These are phyloP conservation scores for Metarhizium brunneum DNA, from an alignment of 2,329 filamentous ascomycete genomes.

Conservation along the genomic window DNA sequence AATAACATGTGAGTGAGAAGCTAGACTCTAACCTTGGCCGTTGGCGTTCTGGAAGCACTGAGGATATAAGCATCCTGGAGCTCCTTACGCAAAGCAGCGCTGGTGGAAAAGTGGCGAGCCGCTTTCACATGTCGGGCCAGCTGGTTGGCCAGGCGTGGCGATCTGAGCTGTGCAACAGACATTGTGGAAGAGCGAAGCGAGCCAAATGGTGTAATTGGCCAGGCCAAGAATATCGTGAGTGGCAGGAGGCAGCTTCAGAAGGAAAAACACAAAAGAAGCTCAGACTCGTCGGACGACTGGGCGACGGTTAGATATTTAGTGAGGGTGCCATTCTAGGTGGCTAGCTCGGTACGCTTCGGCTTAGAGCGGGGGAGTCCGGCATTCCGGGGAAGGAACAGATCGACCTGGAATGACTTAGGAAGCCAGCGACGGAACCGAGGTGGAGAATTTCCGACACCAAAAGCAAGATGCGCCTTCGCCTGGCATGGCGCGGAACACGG, in stretches of 20 bases:
- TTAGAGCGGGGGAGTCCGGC: conserved; percentile 20
- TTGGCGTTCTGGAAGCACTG: conserved; percentile 81
- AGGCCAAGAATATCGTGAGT: not conserved
- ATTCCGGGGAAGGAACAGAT: not conserved
- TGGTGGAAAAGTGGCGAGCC: conserved; percentile 37
- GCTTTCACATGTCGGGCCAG: conserved; percentile 30
- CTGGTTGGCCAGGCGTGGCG: conserved; percentile 24
- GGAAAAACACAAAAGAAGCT: not conserved
- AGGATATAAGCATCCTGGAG: conserved; percentile 91
- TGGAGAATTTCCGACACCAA: not conserved
- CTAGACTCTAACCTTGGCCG: conserved; percentile 57
- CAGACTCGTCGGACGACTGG: not conserved
- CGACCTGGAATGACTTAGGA: not conserved
- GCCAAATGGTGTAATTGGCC: not conserved
- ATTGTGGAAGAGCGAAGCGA: conserved; percentile 12
- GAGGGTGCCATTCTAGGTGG: conserved; percentile 2
- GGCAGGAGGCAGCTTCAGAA: conserved; percentile 1
- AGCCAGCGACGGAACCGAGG: conserved; percentile 1
- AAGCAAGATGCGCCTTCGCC: not conserved
- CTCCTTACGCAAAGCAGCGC: conserved; percentile 45
- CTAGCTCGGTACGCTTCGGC: conserved; percentile 28
- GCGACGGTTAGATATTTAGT: conserved; percentile 1
- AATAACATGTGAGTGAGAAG: not conserved
- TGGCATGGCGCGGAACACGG: not conserved
- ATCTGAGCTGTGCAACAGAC: conserved; percentile 23